Evolutionary conservation across 371 early-diverging fungal genomes (phyloP), one percentile per base, ranked within the genome.

Genomic region (Syncephalis plumigaleata): DNA sequence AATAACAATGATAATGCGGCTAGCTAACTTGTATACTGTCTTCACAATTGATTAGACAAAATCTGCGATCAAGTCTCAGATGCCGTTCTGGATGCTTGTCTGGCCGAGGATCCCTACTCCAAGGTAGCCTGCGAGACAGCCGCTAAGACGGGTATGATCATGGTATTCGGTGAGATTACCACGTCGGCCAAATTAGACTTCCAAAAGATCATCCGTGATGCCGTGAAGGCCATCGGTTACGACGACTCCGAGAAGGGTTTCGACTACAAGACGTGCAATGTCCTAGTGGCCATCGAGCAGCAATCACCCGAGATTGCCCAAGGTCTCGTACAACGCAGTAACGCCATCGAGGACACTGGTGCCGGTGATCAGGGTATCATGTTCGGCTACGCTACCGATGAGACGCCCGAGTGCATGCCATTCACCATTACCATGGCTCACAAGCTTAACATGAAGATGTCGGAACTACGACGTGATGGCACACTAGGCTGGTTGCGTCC

Each of bases 81-180:
- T 69, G 93, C 96, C 56, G 96, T 99, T 59, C 76, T 99, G 59
- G 99, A 99, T 70, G 96, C 95, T 49, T 97, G 96, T 75, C 79
- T 91, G 56, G 77, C 70, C 52, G 82, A 84, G 65, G 99, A 98
- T 71, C 84, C 84, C 46, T 74, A 89, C 71, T 91, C 96, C 70
- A 91, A 93, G 79, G 98, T 98, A 62, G 99, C 98, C 56, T 92
- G 96, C 66, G 99, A 98, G 73, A 94, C 97, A 47, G 95, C 97
- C 48, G 79, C 97, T 73, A 98, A 95, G 81, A 94, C 97, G 53
- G 95, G 96, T 65, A 89, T 98, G 91, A 83, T 98, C 71, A 92
- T 98, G 91, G 91, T 98, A 39, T 89, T 95, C 61, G 99, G 99
- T 67, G 99, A 98, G 75, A 95, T 98, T 73, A 90, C 93, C 63